Evolutionary conservation across 805 yeast genomes (phyloP), one percentile per base, ranked within the genome.

Genomic region (Ogataea trehalophila): DNA sequence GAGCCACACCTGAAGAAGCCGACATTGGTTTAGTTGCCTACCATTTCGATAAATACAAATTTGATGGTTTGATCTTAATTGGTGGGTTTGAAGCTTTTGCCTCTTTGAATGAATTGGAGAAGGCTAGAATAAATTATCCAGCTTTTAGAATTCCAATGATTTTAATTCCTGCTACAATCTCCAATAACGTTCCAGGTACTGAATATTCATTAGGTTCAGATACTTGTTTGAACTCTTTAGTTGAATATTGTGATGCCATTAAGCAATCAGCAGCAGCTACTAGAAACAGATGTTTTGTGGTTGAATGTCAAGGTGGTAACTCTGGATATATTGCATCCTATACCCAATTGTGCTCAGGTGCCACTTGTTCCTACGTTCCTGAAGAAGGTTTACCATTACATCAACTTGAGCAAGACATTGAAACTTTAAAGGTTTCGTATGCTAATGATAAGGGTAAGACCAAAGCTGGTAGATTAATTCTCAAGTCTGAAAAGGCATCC

Each of bases 291-390:
- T 85, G 83, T 15, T 86, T 86, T 60, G 87, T 86, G 34, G 87
- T 86, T 51, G 95, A 86, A 61, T 85, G 83, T 31, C 95, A 86
- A 70, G 95, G 95, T 59, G 95, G 95, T 46, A 81, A 86, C 66
- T 82, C 87, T 23, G 95, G 95, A 43, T 86, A 76, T 62, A 78
- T 86, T 56, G 90, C 94, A 18, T 76, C 87, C 2, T 76, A 74
- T 56, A 79, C 83, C 14, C 85, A 84, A 33, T 68, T 87, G 50
- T 80, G 83, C 40, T 76, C 84, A 33, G 92, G 92, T 55, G 84
- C 91, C 2, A 77, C 79, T 49, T 87, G 85, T 5, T 78, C 87
- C 0, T 86, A 86, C 59, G 84, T 84, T 26, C 95, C 94, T 33
- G 95, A 86, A 61, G 79, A 80, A 56, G 80, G 81, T 45, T 76